These are phyloP conservation scores for Spatholobus suberectus DNA, from an alignment of 306 rosid genomes.

Conservation along the genomic window DNA sequence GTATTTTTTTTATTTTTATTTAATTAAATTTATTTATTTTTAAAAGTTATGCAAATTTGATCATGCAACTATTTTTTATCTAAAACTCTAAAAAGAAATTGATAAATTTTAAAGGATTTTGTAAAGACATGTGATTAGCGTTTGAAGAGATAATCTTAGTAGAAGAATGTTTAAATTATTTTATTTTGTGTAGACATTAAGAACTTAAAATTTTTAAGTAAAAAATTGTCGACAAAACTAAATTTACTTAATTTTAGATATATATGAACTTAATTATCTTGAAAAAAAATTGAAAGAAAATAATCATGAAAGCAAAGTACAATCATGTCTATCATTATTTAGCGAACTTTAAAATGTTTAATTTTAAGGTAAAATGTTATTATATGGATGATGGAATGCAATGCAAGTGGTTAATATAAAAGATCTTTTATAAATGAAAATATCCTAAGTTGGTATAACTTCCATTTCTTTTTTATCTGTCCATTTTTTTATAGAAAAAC, in stretches of 20 bases:
- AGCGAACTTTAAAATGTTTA: not conserved
- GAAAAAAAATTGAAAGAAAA: not conserved
- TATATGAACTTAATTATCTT: not conserved
- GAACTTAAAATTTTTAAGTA: not conserved
- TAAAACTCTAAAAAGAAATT: not conserved
- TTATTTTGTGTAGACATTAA: not conserved
- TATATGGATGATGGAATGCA: not conserved
- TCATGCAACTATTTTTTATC: not conserved
- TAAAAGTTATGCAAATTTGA: no score
- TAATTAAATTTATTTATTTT: no score
- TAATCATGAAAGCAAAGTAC: not conserved
- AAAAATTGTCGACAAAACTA: not conserved
- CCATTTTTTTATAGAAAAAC: not conserved
- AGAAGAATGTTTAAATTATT: not conserved
- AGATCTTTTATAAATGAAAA: not conserved
- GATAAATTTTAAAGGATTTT: not conserved
- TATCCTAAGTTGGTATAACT: not conserved
- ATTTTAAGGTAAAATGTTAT: not conserved
- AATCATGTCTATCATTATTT: not conserved
- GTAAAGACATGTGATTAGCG: not conserved
- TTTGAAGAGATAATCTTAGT: not conserved
- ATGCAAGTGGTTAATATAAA: not conserved
- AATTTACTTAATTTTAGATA: not conserved
- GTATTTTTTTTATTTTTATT: no score
- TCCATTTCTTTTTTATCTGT: not conserved